Evolutionary conservation across 164 flowering plant species (phyloP).

Genomic region (Vitis rupestris): DNA sequence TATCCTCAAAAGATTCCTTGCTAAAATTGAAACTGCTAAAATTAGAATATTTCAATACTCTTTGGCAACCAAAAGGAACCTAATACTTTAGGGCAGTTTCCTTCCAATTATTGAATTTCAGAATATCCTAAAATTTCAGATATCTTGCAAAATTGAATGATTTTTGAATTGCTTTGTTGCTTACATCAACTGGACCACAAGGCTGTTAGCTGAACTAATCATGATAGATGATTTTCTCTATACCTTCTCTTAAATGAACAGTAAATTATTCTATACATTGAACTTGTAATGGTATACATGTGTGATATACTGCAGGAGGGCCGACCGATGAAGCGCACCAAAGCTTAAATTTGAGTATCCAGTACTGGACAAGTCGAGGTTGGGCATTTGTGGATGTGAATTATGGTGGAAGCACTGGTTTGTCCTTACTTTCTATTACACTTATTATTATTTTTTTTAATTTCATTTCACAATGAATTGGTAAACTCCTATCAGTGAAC

Average conservation of each 20-base stretch:
- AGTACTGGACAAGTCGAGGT: constrained; percentile 98
- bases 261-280: background rate
- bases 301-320: constrained; percentile 61
- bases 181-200: no score
- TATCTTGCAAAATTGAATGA: no score
- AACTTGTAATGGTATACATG: background rate
- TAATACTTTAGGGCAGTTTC: no score
- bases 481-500: background rate
- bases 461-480: background rate
- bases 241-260: background rate
- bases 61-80: no score
- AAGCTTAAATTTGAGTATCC: constrained; percentile 68
- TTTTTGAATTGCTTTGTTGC: no score
- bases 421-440: constrained; percentile 20
- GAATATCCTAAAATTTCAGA: no score
- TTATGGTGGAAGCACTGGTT: constrained; percentile 98
- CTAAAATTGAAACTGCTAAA: no score
- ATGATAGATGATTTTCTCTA: background rate
- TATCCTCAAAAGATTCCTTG: no score
- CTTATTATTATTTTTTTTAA: background rate
- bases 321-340: constrained; percentile 90
- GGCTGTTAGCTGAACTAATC: background rate
- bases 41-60: no score
- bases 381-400: constrained; percentile 99
- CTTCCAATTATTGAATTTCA: no score